These are phyloP conservation scores for Ceratocystis destructans DNA, from an alignment of 2,329 filamentous ascomycete species.

Conservation along the genomic window DNA sequence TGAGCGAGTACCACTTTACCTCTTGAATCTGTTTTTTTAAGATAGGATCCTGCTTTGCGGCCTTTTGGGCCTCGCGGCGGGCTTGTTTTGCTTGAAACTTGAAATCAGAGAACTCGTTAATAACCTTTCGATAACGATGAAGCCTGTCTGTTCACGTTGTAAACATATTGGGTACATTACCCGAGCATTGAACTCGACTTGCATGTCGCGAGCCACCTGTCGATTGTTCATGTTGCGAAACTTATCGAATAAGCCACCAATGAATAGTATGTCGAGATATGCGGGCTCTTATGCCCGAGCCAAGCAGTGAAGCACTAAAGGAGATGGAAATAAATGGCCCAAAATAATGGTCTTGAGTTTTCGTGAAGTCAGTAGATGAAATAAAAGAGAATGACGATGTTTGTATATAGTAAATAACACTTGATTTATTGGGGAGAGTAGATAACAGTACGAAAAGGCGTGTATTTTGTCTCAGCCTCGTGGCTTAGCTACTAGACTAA, in stretches of 20 bases:
- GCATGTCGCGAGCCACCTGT: conserved; percentile 46
- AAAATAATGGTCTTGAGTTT: no score
- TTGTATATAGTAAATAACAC: background rate
- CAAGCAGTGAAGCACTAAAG: no score
- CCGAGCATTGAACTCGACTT: conserved; percentile 49
- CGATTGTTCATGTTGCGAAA: conserved; percentile 40
- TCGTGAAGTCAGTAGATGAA: no score
- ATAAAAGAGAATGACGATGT: background rate
- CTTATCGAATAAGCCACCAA: no score
- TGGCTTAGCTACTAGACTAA: background rate
- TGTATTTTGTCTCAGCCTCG: background rate
- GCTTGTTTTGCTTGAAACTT: conserved; percentile 50
- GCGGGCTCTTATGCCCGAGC: no score
- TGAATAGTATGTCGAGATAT: no score
- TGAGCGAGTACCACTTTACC: conserved; percentile 21
- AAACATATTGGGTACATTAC: conserved; percentile 25
- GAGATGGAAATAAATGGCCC: no score
- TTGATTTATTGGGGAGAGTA: background rate
- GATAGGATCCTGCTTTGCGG: conserved; percentile 45
- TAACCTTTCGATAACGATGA: no score
- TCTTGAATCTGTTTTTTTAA: conserved; percentile 51
- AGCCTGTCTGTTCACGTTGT: background rate
- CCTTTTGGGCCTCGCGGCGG: conserved; percentile 46
- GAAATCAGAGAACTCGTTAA: background rate
- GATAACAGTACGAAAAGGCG: background rate